These are phyloP conservation scores for Bipolaris bicolor DNA, from an alignment of 2,329 filamentous ascomycete species.

Conservation along the genomic window DNA sequence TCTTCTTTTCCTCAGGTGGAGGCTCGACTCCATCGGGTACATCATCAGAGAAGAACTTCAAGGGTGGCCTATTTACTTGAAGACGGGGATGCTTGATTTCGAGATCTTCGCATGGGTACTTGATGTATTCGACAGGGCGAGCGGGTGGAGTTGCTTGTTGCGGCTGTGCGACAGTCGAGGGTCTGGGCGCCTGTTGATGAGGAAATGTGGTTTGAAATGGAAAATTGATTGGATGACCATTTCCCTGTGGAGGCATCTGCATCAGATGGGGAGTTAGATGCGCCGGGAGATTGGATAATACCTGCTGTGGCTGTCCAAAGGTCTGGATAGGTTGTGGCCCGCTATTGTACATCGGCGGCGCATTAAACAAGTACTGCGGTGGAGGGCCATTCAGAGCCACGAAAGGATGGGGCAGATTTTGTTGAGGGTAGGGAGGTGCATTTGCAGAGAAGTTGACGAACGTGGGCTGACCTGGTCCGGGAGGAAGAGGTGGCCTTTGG, in stretches of 20 bases:
- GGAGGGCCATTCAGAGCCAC: slow-evolving; percentile 10
- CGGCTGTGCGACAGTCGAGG: slow-evolving; percentile 52
- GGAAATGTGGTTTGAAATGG: slow-evolving; percentile 50
- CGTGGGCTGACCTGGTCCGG: slow-evolving; percentile 45
- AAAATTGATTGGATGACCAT: slow-evolving; percentile 29
- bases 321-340: slow-evolving; percentile 10
- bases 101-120: slow-evolving; percentile 95
- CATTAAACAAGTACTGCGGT: slow-evolving; percentile 12
- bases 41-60: slow-evolving; percentile 79
- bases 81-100: slow-evolving; percentile 73
- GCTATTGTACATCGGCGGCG: slow-evolving; percentile 9
- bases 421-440: slow-evolving; percentile 69
- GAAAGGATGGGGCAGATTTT: slow-evolving; percentile 50
- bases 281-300: slow-evolving; percentile 26
- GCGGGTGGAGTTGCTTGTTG: slow-evolving; percentile 59
- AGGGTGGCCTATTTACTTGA: slow-evolving; percentile 69
- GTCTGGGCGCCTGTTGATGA: slow-evolving; percentile 48
- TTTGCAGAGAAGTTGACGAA: slow-evolving; percentile 60
- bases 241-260: slow-evolving; percentile 26
- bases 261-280: slow-evolving; percentile 28
- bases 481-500: slow-evolving; percentile 19
- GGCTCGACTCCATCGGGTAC: slow-evolving; percentile 48
- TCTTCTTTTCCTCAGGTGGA: slow-evolving; percentile 45
- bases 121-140: slow-evolving; percentile 64
- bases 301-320: slow-evolving; percentile 13